A percentile compares a stretch with the other conserved stretches of the same genome.
Evolutionary conservation across 2,329 filamentous ascomycete species (phyloP).

Genomic region (Nemania serpens): DNA sequence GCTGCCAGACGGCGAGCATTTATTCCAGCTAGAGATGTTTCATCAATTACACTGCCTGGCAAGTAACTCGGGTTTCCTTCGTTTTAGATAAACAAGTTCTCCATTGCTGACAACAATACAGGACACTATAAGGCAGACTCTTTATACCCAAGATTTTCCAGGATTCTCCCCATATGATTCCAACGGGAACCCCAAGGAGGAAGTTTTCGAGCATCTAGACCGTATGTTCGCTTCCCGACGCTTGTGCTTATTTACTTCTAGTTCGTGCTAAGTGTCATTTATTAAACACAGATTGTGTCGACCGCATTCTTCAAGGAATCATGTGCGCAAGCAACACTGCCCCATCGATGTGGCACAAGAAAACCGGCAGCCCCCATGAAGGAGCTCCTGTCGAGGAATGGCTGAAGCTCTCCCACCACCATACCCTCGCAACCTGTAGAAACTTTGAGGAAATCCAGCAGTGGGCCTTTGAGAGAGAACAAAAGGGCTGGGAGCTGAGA

Average conservation of each 20-base stretch:
- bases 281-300: conserved; percentile 2
- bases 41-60: conserved; percentile 3
- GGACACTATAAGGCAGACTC: conserved; percentile 4
- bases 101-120: background rate
- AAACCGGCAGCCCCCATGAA: background rate
- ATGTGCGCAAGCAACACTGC: conserved; percentile 7
- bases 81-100: background rate
- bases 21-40: conserved; percentile 4
- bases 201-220: background rate
- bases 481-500: background rate
- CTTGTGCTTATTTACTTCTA: background rate
- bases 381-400: conserved; percentile 1
- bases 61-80: background rate
- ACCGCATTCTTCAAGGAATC: conserved; percentile 3
- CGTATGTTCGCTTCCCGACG: background rate
- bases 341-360: background rate
- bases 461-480: background rate
- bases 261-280: background rate
- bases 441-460: background rate
- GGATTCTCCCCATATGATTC: background rate
- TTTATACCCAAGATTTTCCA: background rate
- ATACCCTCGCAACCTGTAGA: background rate
- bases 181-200: background rate
- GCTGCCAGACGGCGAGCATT: background rate
- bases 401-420: background rate